phyloP scores from a whole-genome alignment of 2,329 filamentous ascomycete species.

The Aspergillus sergii region DNA sequence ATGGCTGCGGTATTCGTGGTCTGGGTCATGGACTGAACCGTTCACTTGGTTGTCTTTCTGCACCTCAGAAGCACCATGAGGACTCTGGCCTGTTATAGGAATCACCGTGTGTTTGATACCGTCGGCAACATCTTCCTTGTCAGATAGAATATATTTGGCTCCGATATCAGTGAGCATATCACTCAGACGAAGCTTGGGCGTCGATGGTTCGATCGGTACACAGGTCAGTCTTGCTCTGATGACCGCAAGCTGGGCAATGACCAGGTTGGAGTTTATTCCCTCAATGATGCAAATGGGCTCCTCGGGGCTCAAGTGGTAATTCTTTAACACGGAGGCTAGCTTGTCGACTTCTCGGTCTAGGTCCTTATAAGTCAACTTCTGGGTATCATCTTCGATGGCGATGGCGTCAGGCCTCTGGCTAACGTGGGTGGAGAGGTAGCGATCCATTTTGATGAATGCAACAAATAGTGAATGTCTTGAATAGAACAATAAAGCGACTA shows the following conservation, averaged over 20 bases:
- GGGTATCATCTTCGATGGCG: slow-evolving; percentile 5
- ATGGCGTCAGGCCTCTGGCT: not conserved
- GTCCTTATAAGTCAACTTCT: slow-evolving; percentile 6
- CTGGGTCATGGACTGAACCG: not conserved
- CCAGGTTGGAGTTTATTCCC: not conserved
- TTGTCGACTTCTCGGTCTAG: slow-evolving; percentile 4
- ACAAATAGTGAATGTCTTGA: not conserved
- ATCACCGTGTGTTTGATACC: not conserved
- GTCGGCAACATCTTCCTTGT: not conserved
- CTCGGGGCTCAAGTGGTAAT: not conserved
- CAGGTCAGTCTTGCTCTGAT: slow-evolving; percentile 12
- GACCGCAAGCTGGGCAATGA: slow-evolving; percentile 14
- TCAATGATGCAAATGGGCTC: slow-evolving; percentile 12
- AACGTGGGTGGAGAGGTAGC: not conserved
- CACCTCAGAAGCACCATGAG: not conserved
- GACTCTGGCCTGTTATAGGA: not conserved
- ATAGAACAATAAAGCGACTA: not conserved
- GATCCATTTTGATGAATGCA: not conserved
- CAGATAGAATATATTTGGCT: slow-evolving; percentile 7
- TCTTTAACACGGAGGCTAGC: not conserved
- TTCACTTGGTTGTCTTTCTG: not conserved
- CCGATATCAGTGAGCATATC: slow-evolving; percentile 7
- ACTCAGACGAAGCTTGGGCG: slow-evolving; percentile 5
- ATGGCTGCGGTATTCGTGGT: slow-evolving; percentile 14
- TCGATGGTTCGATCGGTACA: slow-evolving; percentile 8